phyloP scores from a whole-genome alignment of 2,329 filamentous ascomycete genomes.

The Curvularia verruculosa region DNA sequence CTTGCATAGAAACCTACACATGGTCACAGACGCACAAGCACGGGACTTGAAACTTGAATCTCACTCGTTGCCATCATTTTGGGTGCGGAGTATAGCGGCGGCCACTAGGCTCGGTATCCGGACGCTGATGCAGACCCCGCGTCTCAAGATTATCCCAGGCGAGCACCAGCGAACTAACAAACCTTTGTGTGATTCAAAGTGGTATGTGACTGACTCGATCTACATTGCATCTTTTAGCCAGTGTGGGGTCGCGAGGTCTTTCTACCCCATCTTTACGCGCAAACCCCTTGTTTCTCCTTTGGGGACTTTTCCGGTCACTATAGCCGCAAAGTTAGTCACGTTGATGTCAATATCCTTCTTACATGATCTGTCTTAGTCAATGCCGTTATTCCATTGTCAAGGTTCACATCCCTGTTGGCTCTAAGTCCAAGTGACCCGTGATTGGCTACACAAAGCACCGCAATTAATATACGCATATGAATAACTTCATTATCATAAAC shows the following conservation, averaged over 20 bases:
- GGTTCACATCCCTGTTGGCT: slow-evolving; percentile 6
- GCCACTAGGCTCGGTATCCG: not conserved
- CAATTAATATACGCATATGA: slow-evolving; percentile 49
- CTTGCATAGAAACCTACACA: not conserved
- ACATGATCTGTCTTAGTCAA: slow-evolving; percentile 1
- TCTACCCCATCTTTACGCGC: not conserved
- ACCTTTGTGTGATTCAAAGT: not conserved
- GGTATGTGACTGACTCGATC: not conserved
- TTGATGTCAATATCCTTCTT: not conserved
- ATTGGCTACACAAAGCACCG: slow-evolving; percentile 33
- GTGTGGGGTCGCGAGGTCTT: not conserved
- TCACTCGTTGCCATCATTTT: not conserved
- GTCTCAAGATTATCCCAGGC: not conserved
- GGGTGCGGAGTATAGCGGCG: not conserved
- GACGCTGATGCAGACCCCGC: not conserved
- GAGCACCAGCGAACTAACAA: not conserved
- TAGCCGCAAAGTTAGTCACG: not conserved
- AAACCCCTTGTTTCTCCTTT: not conserved
- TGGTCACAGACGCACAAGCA: slow-evolving; percentile 1
- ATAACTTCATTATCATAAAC: slow-evolving; percentile 40
- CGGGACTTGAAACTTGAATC: not conserved
- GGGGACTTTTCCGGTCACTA: not conserved
- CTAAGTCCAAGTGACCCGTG: slow-evolving; percentile 4
- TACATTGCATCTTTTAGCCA: not conserved
- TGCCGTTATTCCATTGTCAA: slow-evolving; percentile 13